A percentile compares a stretch with the other conserved stretches of the same genome.
Conservation (phyloP, 352 stramenopile species). For the Aphanomyces stellatus region DNA sequence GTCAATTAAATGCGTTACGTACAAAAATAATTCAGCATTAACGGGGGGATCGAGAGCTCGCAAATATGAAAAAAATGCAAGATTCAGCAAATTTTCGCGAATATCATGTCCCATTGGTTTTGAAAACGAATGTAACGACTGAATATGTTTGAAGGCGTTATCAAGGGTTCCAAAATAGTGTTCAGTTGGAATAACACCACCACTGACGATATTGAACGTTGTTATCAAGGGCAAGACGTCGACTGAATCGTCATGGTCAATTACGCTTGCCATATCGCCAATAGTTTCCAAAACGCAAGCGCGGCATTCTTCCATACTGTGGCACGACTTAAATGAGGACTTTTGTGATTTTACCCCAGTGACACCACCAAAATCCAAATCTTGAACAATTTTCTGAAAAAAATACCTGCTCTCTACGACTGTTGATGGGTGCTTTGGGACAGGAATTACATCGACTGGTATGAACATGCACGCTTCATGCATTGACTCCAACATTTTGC, state of each 20-base stretch:
- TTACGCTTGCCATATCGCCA: conserved; percentile 48
- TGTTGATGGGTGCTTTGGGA: not conserved
- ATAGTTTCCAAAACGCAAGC: conserved; percentile 54
- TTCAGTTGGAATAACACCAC: conserved; percentile 21
- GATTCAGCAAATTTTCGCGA: conserved; percentile 28
- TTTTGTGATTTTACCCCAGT: not conserved
- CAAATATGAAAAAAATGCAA: conserved; percentile 65
- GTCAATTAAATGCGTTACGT: conserved; percentile 23
- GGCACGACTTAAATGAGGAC: not conserved
- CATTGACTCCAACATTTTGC: conserved; percentile 31
- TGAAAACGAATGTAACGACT: not conserved
- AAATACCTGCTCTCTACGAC: not conserved
- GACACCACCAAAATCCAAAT: conserved; percentile 11
- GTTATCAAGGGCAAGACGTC: conserved; percentile 19
- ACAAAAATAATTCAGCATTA: conserved; percentile 79
- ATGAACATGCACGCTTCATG: conserved; percentile 44
- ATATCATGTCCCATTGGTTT: not conserved
- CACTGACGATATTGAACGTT: conserved; percentile 38
- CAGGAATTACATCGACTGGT: not conserved
- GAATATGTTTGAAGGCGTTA: not conserved
- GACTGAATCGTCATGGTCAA: conserved; percentile 22
- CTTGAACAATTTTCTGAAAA: not conserved
- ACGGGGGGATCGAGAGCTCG: conserved; percentile 45
- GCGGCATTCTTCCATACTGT: conserved; percentile 9
- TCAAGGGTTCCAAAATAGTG: not conserved